These are phyloP conservation scores for Diospyros kaki DNA, from an alignment of 148 eudicot species.

Conservation along the genomic window DNA sequence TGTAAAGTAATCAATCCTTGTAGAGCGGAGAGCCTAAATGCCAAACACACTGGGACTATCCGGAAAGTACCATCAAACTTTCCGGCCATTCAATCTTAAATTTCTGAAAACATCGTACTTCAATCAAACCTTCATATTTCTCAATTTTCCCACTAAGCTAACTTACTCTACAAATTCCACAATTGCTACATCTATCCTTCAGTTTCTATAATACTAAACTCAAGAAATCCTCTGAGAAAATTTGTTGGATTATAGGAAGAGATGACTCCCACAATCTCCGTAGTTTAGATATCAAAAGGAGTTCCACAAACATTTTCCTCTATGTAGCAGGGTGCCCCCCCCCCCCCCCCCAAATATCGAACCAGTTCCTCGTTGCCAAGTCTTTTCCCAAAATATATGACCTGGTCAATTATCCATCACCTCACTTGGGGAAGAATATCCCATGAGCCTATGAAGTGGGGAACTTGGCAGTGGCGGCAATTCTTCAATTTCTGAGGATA, in stretches of 20 bases:
- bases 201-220: too few relatives aligned
- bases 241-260: too few relatives aligned
- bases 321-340: background rate
- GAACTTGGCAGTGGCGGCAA: conserved; percentile 36
- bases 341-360: background rate
- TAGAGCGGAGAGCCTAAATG: too few relatives aligned
- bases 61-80: background rate
- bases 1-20: too few relatives aligned
- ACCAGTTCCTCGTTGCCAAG: background rate
- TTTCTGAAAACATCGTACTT: background rate
- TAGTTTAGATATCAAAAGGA: background rate
- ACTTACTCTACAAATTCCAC: background rate
- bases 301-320: background rate
- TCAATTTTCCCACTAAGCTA: background rate
- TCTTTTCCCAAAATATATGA: background rate
- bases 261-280: background rate
- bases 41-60: too few relatives aligned
- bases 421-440: conserved; percentile 59
- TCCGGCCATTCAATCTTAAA: background rate
- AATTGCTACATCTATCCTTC: background rate
- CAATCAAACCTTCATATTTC: background rate
- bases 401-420: conserved; percentile 20
- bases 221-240: too few relatives aligned
- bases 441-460: conserved; percentile 86
- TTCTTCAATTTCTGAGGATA: conserved; percentile 40